Evolutionary conservation across 2,329 filamentous ascomycete species (phyloP), one percentile per base, ranked within the genome.

Genomic region (Davidsoniella eucalypti): DNA sequence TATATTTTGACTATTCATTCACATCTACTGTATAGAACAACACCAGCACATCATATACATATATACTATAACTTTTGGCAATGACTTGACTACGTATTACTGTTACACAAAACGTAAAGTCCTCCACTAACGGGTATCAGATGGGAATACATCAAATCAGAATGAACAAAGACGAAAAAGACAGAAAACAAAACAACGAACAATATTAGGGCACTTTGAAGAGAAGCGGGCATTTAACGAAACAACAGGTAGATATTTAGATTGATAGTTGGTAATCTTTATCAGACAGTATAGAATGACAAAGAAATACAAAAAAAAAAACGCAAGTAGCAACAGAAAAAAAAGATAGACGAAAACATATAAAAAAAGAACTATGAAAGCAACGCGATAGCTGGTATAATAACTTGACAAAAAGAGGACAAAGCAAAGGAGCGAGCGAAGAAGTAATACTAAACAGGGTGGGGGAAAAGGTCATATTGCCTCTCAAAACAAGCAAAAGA

Each of bases 271-370:
- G 8, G 29, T 33, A 33, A 33, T 9, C 8, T 23, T 41, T n/a
- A 41, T 41, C 42, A 44, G 14, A 44, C 42, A 14, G 21, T 7
- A 45, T 26, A 41, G 21, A 25, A 42, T 40, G 25, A 23, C 17
- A 36, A 48, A 26, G 25, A 12, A 61, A 23, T 23, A 23, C 4
- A 23, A 23, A n/a, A n/a, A n/a, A n/a, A n/a, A n/a, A n/a, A 57
- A 63, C 62, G 49, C 52, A 54, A 43, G 52, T 49, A 54, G 53
- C 42, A 49, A 52, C 26, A 50, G 62, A 58, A 57, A 54, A 55
- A 52, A n/a, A n/a, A n/a, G n/a, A n/a, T n/a, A n/a, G 54, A 57
- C 56, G 26, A 37, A 51, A 51, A 50, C 57, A 51, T n/a, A n/a
- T n/a, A 52, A 55, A 54, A 49, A 53, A 50, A 50, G 51, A 58